Percentiles rank a stretch among this genome's conserved stretches.
phyloP scores from a whole-genome alignment of 2,329 filamentous ascomycete species.

The Aspergillus pseudoglaucus region DNA sequence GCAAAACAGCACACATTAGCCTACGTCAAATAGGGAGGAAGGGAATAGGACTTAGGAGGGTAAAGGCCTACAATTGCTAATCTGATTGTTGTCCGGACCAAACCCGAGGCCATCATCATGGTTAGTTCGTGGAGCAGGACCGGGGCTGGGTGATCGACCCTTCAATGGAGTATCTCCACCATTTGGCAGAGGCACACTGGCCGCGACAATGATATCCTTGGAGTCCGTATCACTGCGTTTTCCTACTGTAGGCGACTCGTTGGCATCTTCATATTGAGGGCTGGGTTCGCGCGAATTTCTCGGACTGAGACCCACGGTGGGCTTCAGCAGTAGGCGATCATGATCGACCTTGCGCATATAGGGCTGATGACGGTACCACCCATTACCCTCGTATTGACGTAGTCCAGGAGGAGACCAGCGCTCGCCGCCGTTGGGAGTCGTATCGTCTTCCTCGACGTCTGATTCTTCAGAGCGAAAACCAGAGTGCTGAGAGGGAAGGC shows the following conservation, averaged over 20 bases:
- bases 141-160: constrained; percentile 50
- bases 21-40: constrained; percentile 19
- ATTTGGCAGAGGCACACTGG: constrained; percentile 51
- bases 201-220: constrained; percentile 23
- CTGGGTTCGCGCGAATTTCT: constrained; percentile 52
- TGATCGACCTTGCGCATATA: constrained; percentile 39
- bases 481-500: constrained; percentile 55
- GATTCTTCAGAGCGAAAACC: constrained; percentile 54
- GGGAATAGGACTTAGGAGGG: constrained; percentile 11
- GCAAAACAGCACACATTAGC: constrained; percentile 24
- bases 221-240: constrained; percentile 18
- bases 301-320: constrained; percentile 39
- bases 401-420: constrained; percentile 63
- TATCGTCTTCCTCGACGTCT: constrained; percentile 35
- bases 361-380: constrained; percentile 48
- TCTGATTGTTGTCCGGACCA: constrained; percentile 23
- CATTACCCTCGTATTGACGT: constrained; percentile 48
- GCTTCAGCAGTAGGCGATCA: constrained; percentile 35
- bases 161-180: constrained; percentile 53
- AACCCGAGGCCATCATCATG: constrained; percentile 32
- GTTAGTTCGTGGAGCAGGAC: constrained; percentile 21
- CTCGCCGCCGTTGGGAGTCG: constrained; percentile 34
- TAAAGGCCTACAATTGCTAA: constrained; percentile 47
- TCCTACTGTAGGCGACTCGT: constrained; percentile 34
- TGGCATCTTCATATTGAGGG: constrained; percentile 54